These are phyloP conservation scores for Penicillium flavigenum DNA, from an alignment of 495 filamentous ascomycete species.

Conservation along the genomic window DNA sequence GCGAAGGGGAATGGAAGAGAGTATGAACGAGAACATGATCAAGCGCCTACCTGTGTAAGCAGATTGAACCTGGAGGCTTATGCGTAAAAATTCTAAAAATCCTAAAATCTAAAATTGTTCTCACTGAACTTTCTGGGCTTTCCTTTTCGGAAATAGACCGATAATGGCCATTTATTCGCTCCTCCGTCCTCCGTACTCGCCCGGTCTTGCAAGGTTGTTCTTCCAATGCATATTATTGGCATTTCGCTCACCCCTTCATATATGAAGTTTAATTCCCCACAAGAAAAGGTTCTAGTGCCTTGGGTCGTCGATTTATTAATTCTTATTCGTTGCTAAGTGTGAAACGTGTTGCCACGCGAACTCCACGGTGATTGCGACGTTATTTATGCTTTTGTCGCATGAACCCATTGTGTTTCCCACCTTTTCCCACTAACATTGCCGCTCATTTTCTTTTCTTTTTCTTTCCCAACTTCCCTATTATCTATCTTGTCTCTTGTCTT, in stretches of 20 bases:
- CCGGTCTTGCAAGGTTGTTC: background rate
- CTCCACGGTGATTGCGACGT: background rate
- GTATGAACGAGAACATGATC: background rate
- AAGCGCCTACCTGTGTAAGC: no score
- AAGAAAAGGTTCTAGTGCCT: background rate
- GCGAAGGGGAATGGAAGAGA: background rate
- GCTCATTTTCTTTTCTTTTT: background rate
- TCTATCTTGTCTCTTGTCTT: background rate
- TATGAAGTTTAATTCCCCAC: background rate
- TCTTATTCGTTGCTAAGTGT: background rate
- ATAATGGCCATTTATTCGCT: background rate
- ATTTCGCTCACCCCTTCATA: background rate
- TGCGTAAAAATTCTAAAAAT: no score
- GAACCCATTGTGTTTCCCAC: conserved; percentile 1
- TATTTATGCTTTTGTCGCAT: background rate
- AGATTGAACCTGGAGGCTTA: background rate
- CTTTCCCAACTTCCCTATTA: background rate
- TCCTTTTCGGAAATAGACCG: background rate
- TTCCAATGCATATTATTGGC: background rate
- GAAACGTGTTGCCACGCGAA: background rate
- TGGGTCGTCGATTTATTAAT: background rate
- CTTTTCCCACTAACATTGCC: background rate
- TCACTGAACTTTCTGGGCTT: background rate
- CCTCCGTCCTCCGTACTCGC: background rate
- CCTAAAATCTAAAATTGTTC: background rate